Conservation (phyloP, 2,329 filamentous ascomycete species). For the Elsinoe australis region DNA sequence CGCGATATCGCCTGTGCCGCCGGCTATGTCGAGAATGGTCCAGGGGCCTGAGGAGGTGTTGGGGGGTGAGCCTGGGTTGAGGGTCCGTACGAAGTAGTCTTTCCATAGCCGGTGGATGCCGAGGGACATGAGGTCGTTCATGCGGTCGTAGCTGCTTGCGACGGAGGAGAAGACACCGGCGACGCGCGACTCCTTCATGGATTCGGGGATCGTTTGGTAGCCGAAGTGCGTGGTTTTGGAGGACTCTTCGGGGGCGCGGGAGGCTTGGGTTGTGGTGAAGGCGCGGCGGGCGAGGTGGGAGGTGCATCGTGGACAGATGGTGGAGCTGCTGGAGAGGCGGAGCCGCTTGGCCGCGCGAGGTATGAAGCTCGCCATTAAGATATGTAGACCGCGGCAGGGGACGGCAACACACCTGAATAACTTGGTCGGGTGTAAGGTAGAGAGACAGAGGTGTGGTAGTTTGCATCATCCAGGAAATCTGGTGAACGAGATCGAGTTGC, state of each 20-base stretch:
- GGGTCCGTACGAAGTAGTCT: conserved; percentile 85
- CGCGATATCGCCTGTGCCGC: conserved; percentile 94
- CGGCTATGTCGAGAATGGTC: conserved; percentile 89
- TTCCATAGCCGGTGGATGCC: conserved; percentile 96
- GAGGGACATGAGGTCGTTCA: conserved; percentile 99
- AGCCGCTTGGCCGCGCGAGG: conserved; percentile 29
- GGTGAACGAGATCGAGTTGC: too few species aligned
- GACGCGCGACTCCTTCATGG: conserved; percentile 68
- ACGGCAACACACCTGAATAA: too few species aligned
- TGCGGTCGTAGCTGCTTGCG: conserved; percentile 87
- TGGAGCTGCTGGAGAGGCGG: conserved; percentile 21
- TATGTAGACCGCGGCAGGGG: too few species aligned
- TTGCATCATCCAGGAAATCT: too few species aligned
- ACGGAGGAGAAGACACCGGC: conserved; percentile 91
- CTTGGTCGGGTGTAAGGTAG: too few species aligned
- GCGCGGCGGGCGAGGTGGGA: not conserved
- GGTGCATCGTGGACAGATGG: conserved; percentile 5
- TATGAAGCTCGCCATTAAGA: conserved; percentile 25
- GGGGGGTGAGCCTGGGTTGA: conserved; percentile 61
- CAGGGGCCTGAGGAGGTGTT: conserved; percentile 47
- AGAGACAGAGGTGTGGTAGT: too few species aligned
- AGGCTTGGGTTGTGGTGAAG: conserved; percentile 2
- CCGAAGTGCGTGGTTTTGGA: conserved; percentile 75
- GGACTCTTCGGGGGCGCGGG: not conserved
- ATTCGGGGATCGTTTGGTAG: conserved; percentile 74